Conservation (phyloP, 352 stramenopile genomes). For the Elongisporangium anandrum region DNA sequence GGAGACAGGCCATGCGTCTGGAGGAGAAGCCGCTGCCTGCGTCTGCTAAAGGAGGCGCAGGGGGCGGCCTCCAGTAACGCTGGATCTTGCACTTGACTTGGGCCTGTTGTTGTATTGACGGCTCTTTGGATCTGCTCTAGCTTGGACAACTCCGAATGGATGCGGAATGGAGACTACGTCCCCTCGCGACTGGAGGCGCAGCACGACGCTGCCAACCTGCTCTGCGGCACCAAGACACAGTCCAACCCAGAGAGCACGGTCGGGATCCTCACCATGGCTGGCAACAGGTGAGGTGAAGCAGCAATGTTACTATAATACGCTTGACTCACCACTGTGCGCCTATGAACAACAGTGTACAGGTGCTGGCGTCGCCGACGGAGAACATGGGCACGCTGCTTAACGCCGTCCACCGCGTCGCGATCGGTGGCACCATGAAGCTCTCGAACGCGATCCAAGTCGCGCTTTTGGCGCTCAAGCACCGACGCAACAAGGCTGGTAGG, state of each 20-base stretch:
- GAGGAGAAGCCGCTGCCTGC: background rate
- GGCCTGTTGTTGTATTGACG: too few species aligned
- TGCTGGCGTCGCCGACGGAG: conserved; percentile 96
- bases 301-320: conserved; percentile 1
- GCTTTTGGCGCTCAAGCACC: conserved; percentile 97
- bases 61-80: background rate
- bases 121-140: conserved; percentile 17
- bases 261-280: conserved; percentile 95
- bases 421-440: conserved; percentile 91
- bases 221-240: conserved; percentile 97
- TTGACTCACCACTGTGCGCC: background rate
- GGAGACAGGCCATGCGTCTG: background rate
- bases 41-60: background rate
- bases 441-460: conserved; percentile 96
- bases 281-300: conserved; percentile 50
- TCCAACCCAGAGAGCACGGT: conserved; percentile 98
- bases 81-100: background rate
- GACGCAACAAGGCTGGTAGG: conserved; percentile 96
- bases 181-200: conserved; percentile 97
- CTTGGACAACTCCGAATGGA: conserved; percentile 97
- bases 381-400: conserved; percentile 97
- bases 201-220: conserved; percentile 96
- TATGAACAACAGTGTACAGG: conserved; percentile 65
- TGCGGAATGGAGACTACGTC: conserved; percentile 99
- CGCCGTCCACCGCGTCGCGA: conserved; percentile 90